Conservation (phyloP, 2,329 filamentous ascomycete genomes). For the Simplicillium sp. region DNA sequence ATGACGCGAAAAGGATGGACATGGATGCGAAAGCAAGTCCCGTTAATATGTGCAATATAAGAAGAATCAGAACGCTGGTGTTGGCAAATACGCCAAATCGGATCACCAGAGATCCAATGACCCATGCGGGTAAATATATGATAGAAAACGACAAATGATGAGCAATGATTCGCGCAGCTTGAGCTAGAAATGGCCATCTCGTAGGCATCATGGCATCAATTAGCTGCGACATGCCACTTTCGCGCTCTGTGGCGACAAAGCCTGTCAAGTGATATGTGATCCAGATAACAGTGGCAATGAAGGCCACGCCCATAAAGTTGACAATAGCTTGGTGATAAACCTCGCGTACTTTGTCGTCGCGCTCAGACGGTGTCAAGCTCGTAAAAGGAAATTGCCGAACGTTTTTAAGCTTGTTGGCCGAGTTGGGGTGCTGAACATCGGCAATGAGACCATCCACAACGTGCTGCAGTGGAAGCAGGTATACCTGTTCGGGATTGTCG, state of each 20-base stretch:
- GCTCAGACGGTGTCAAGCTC: conserved; percentile 56
- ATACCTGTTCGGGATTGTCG: conserved; percentile 68
- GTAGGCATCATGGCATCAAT: conserved; percentile 90
- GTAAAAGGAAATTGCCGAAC: conserved; percentile 68
- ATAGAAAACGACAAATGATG: conserved; percentile 73
- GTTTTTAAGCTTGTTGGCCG: conserved; percentile 23
- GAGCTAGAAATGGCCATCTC: conserved; percentile 62
- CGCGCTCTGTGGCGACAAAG: conserved; percentile 75
- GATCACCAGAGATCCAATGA: conserved; percentile 62
- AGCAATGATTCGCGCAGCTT: conserved; percentile 66
- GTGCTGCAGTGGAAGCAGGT: conserved; percentile 68
- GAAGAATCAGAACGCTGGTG: conserved; percentile 54
- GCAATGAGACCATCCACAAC: conserved; percentile 69
- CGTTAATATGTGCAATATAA: conserved; percentile 66
- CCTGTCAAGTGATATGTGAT: conserved; percentile 83
- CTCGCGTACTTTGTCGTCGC: conserved; percentile 53
- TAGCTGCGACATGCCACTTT: conserved; percentile 78
- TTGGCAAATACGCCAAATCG: conserved; percentile 53
- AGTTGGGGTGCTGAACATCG: conserved; percentile 31
- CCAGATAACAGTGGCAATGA: conserved; percentile 71
- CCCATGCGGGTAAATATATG: conserved; percentile 75
- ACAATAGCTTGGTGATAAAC: conserved; percentile 64
- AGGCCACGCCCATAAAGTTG: conserved; percentile 67
- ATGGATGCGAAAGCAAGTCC: conserved; percentile 72
- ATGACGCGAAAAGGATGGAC: conserved; percentile 69